Evolutionary conservation across 73 alveolate genomes (phyloP).

Genomic region (Durusdinium trenchii): DNA sequence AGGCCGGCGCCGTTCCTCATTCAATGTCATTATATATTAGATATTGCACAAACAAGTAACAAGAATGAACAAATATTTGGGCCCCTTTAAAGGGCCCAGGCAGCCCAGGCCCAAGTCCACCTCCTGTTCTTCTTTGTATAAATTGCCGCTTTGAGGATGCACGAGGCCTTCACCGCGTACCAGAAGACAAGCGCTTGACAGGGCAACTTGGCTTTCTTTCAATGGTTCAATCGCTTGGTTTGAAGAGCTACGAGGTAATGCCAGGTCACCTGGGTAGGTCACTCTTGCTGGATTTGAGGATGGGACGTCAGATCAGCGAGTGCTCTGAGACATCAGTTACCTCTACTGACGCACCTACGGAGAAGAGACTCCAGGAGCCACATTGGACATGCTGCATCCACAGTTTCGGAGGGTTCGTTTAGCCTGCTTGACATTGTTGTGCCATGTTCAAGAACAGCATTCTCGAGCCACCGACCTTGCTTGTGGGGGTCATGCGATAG

Average conservation of each 20-base stretch:
- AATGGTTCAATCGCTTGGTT: not conserved
- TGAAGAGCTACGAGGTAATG: not conserved
- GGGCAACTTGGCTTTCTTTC: conserved; percentile 19
- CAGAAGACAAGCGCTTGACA: conserved; percentile 71
- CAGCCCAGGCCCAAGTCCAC: too few relatives aligned
- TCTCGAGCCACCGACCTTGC: too few relatives aligned
- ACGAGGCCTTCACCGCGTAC: conserved; percentile 75
- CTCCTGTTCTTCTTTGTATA: too few relatives aligned
- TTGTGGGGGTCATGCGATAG: too few relatives aligned
- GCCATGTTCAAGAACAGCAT: too few relatives aligned
- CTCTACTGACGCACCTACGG: conserved; percentile 82
- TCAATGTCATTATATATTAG: too few relatives aligned
- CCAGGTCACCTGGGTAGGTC: not conserved
- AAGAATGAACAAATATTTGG: too few relatives aligned
- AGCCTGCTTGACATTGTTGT: not conserved
- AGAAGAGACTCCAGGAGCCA: conserved; percentile 78
- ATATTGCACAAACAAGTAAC: too few relatives aligned
- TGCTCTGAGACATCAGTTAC: conserved; percentile 84
- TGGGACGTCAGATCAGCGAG: conserved; percentile 86
- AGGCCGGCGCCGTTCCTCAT: not conserved
- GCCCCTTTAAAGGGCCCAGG: too few relatives aligned
- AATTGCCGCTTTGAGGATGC: not conserved
- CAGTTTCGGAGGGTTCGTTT: not conserved
- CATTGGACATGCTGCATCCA: not conserved
- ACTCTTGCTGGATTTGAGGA: not conserved